Base-by-base conservation (phyloP, 2,329 filamentous ascomycete genomes). In the Botrytis byssoidea region DNA sequence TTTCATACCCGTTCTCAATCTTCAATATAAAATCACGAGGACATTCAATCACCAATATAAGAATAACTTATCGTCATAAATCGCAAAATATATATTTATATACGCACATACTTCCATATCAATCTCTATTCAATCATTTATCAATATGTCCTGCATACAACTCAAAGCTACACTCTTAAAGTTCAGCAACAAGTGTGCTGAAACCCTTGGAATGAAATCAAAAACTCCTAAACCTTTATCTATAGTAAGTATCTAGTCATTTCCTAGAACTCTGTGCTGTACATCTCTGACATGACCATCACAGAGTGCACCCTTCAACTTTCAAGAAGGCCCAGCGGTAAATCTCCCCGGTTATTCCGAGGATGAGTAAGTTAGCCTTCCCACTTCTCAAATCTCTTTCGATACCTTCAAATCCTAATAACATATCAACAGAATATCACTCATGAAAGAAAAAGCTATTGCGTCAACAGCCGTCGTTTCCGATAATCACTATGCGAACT, bases 291-390 rank as follows among this genome's bases (percentile, higher is more conserved):
- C 76, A 65, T 18, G 25, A 37, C 61, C n/a, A 22, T n/a, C 20
- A 65, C 74, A 90, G 88, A 89, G 88, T 68, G 85, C 85, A 16
- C 88, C 88, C 0, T 90, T 88, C 81, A 84, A 89, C 79, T 86
- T 90, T 78, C 86, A 87, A 79, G 85, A 85, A 74, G 87, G 78
- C 8, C 78, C 88, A 78, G 82, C 84, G n/a, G 83, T 86, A 59
- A 82, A 81, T 61, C 82, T 90, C 22, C 87, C 87, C 3, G 88
- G 88, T 57, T 83, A 90, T 60, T 86, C 86, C 64, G 84, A 88
- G 76, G 87, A 89, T 77, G 88, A 91, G 88, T 90, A 84, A 81
- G 88, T 83, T 46, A 7, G 44, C 73, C 60, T 66, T 70, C 70
- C 60, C 48, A 44, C 1, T 48, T 57, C 48, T 57, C 35, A 32